Evolutionary conservation across 208 protist species (phyloP).

Genomic region (Acanthamoeba royreba): DNA sequence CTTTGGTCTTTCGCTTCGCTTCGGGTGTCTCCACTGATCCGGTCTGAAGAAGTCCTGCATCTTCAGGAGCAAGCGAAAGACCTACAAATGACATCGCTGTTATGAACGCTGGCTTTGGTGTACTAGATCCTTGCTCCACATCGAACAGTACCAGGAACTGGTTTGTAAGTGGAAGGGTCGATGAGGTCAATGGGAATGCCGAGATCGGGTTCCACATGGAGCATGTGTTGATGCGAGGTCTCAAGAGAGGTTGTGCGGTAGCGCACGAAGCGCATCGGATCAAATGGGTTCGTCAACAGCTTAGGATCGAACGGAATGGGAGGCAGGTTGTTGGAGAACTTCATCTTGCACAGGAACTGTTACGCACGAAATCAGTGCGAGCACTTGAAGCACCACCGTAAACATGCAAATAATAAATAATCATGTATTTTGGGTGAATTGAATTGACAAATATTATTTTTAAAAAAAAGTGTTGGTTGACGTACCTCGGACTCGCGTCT

Average conservation of each 20-base stretch:
- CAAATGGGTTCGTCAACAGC: constrained; percentile 43
- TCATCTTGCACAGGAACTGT: constrained; percentile 52
- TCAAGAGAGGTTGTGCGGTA: constrained; percentile 63
- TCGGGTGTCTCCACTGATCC: background rate
- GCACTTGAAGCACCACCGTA: background rate
- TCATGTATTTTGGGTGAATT: background rate
- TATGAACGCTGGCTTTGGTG: too few relatives aligned
- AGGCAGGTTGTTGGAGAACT: constrained; percentile 48
- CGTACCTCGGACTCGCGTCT: background rate
- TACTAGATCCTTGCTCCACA: too few relatives aligned
- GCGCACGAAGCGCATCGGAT: constrained; percentile 33
- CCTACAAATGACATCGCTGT: background rate
- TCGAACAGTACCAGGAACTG: background rate
- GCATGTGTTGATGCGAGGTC: constrained; percentile 41
- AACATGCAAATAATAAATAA: background rate
- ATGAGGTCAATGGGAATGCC: constrained; percentile 63
- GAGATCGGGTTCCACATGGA: constrained; percentile 55
- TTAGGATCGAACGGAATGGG: constrained; percentile 63
- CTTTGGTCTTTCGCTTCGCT: background rate
- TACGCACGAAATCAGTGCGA: background rate
- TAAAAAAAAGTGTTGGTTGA: background rate
- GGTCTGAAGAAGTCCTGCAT: background rate
- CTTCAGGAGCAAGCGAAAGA: background rate
- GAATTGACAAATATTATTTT: background rate
- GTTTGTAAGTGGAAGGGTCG: constrained; percentile 51